Base-by-base conservation (phyloP, 176 grass and related monocot genomes). In the Zea luxurians region DNA sequence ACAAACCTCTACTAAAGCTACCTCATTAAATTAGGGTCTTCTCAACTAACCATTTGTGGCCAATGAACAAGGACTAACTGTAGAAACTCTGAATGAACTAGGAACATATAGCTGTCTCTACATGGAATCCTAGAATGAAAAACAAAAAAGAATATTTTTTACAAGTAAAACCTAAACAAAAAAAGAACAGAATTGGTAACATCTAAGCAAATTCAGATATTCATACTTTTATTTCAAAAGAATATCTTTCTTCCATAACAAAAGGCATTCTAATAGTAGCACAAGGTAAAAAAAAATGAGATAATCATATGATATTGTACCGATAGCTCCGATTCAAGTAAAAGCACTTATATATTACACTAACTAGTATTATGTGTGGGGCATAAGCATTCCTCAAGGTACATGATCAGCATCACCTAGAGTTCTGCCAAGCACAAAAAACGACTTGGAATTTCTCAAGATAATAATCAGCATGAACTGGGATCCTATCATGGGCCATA, bases 271-370 rank as follows among this genome's bases (percentile, higher is more conserved):
- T 54, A 37, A 8, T 53, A 66, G 21, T 45, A 58, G 37, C 18
- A n/a, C 18, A 55, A 37, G 45, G 13, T 13, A 17, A 8, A 53
- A 40, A n/a, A n/a, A 1, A 65, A 42, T 74, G 73, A 55, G 8
- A 66, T 54, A 75, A 36, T 34, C 36, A 74, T 7, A 66, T 17
- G 5, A 16, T 43, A 77, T 1, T 73, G 4, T 20, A n/a, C 17
- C 3, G 20, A 73, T 35, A 72, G 21, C 53, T 66, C 15, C 57
- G 38, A 17, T 37, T 48, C 27, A n/a, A 46, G 13, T 72, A 53
- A 73, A 73, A 73, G 81, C 21, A 16, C 35, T 44, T 52, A 10
- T 35, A 72, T n/a, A 84, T 66, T 61, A 16, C 5, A 53, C 8
- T 10, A 49, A 37, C 18, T 62, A 41, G 17, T 13, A 52, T 27